A percentile compares a stretch with the other conserved stretches of the same genome.
These are phyloP conservation scores for Brettanomyces bruxellensis DNA, from an alignment of 805 yeast species.

Conservation along the genomic window DNA sequence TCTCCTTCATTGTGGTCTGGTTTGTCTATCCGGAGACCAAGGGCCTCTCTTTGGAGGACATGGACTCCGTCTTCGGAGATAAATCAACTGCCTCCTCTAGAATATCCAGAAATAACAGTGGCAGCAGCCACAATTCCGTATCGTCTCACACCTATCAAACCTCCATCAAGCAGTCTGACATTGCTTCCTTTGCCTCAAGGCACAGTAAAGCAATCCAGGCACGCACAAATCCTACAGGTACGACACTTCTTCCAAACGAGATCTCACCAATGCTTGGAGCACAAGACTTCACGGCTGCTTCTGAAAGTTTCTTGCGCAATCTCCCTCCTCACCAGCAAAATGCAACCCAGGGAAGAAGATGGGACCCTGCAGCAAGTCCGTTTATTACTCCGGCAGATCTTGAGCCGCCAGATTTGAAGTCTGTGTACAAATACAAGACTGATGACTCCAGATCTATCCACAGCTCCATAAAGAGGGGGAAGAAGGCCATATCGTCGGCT, in stretches of 20 bases:
- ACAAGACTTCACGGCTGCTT: background rate
- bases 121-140: background rate
- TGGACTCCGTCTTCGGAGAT: slow-evolving; percentile 86
- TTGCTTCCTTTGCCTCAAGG: slow-evolving; percentile 13
- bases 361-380: slow-evolving; percentile 4
- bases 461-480: slow-evolving; percentile 33
- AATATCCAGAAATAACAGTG: background rate
- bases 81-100: slow-evolving; percentile 18
- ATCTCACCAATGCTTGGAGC: background rate
- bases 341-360: background rate
- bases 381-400: slow-evolving; percentile 13
- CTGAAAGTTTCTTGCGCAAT: background rate
- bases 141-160: no score
- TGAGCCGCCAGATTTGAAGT: slow-evolving; percentile 29
- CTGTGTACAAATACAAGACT: slow-evolving; percentile 26
- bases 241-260: background rate
- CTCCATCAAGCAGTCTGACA: slow-evolving; percentile 9
- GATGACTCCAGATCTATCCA: slow-evolving; percentile 26
- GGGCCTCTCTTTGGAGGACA: slow-evolving; percentile 81
- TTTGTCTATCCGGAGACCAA: slow-evolving; percentile 82
- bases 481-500: slow-evolving; percentile 31
- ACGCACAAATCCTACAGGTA: background rate
- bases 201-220: slow-evolving; percentile 1
- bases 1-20: slow-evolving; percentile 66
- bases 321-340: background rate